A percentile compares a stretch with the other conserved stretches of the same genome.
phyloP scores from a whole-genome alignment of 192 early-diverging fungal species.

The Backusella parvicylindrica region DNA sequence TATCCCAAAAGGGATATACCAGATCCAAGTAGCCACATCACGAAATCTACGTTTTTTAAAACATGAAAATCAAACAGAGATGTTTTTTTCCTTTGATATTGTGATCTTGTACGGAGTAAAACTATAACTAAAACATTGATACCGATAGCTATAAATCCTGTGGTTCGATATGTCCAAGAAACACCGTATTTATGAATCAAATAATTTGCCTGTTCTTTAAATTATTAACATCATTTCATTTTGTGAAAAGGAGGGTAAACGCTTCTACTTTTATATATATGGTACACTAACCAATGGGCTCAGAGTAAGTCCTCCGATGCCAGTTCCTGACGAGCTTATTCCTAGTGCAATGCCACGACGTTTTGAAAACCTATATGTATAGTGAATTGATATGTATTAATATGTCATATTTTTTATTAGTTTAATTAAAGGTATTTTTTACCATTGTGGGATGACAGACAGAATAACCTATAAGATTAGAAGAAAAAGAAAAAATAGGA shows the following conservation, averaged over 20 bases:
- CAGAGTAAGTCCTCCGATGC: constrained; percentile 55
- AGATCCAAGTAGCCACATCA: constrained; percentile 18
- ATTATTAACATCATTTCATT: too few species aligned
- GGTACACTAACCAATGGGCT: constrained; percentile 13
- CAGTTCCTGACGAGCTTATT: constrained; percentile 57
- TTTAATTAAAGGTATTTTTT: too few species aligned
- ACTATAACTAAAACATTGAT: constrained; percentile 12
- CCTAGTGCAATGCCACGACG: constrained; percentile 58
- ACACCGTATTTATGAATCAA: constrained; percentile 53
- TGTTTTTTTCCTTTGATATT: background rate
- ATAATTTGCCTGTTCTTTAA: constrained; percentile 21
- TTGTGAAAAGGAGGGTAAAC: too few species aligned
- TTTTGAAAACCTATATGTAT: constrained; percentile 40
- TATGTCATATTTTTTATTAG: too few species aligned
- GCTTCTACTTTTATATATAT: too few species aligned
- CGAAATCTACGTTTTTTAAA: constrained; percentile 24
- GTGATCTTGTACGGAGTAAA: constrained; percentile 12
- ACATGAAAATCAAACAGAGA: constrained; percentile 11
- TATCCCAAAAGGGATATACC: constrained; percentile 33
- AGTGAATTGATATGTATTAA: too few species aligned
- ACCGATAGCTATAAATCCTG: constrained; percentile 56
- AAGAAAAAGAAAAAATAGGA: constrained; percentile 50
- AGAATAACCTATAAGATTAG: background rate
- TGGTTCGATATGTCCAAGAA: constrained; percentile 43
- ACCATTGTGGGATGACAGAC: too few species aligned